These are phyloP conservation scores for Aspergillus sp. DNA, from an alignment of 2,329 filamentous ascomycete species.

Conservation along the genomic window DNA sequence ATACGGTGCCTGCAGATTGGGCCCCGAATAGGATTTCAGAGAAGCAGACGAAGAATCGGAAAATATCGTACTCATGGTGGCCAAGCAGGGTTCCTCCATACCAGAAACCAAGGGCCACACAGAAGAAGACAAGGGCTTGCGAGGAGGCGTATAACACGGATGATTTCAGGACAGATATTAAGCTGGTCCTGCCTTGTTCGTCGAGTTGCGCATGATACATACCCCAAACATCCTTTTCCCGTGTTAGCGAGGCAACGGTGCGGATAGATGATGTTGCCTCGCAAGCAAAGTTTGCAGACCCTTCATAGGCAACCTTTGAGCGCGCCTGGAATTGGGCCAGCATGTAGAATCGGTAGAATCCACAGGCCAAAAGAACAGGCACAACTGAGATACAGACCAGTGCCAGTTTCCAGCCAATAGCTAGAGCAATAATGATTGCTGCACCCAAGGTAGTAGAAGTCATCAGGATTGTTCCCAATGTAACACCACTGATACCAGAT, in stretches of 20 bases:
- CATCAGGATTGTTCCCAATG: constrained; percentile 82
- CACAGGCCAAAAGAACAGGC: constrained; percentile 75
- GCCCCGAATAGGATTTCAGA: constrained; percentile 86
- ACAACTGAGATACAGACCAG: constrained; percentile 80
- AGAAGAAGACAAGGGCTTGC: constrained; percentile 82
- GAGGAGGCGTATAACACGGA: constrained; percentile 81
- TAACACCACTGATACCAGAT: constrained; percentile 83
- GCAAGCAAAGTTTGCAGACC: constrained; percentile 83
- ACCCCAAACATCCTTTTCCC: constrained; percentile 77
- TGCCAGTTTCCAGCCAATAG: constrained; percentile 84
- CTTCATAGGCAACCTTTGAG: constrained; percentile 77
- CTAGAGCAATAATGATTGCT: constrained; percentile 71
- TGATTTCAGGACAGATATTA: constrained; percentile 76
- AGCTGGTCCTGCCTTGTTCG: constrained; percentile 67
- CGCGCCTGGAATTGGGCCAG: constrained; percentile 77
- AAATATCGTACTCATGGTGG: constrained; percentile 71
- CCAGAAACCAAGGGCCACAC: constrained; percentile 89
- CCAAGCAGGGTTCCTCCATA: constrained; percentile 81
- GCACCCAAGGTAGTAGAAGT: constrained; percentile 78
- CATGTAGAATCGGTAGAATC: constrained; percentile 88
- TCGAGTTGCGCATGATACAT: constrained; percentile 72
- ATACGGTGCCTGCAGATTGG: constrained; percentile 87
- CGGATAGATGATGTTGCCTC: constrained; percentile 94
- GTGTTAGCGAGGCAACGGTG: constrained; percentile 87
- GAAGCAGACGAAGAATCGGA: constrained; percentile 93